Base-by-base conservation (phyloP, 331 rosid species). In the Malus hybrid region DNA sequence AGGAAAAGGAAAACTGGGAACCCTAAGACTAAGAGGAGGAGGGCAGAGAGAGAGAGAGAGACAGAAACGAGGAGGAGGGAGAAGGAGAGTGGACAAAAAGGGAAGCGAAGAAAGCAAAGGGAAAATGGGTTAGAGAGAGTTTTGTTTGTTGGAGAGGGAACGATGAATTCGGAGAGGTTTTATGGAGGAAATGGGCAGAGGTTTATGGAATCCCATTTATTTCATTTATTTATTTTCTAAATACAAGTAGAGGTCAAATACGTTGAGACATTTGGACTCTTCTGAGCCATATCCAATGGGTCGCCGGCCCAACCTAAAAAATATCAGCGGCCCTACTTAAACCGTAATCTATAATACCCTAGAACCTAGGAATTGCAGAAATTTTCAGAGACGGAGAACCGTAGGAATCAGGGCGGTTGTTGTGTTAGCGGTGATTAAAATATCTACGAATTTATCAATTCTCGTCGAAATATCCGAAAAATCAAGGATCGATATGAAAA, bases 131-230 rank as follows among this genome's bases (percentile, higher is more conserved):
- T 20, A 16, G 65, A 19, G 12, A 3, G 57, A 54, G 59, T 18
- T 52, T 54, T 18, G 20, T 18, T 6, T 54, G 54, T 29, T 52
- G 20, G 68, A 56, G 74, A 77, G 74, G 34, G 65, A 36, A 32
- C 83, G 84, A 72, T 76, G 74, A 44, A 71, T 63, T 73, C 79
- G 81, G 81, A 19, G 74, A 57, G 79, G 62, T 79, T 83, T 80
- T 70, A 83, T 46, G 76, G 79, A 59, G 77, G 12, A 76, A 29
- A 68, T n/a, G n/a, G 29, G 1, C 46, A 7, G 63, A n/a, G 80
- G 71, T 34, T 73, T 44, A 72, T 46, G 66, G 34, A 33, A 72
- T 28, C 50, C 4, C n/a, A 3, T 36, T 67, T 67, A 15, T 32
- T 24, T 20, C 10, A 18, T 54, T 54, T 54, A 18, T 54, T 54